Conservation (phyloP, 352 stramenopile species). For the Phytophthora fragariae region DNA sequence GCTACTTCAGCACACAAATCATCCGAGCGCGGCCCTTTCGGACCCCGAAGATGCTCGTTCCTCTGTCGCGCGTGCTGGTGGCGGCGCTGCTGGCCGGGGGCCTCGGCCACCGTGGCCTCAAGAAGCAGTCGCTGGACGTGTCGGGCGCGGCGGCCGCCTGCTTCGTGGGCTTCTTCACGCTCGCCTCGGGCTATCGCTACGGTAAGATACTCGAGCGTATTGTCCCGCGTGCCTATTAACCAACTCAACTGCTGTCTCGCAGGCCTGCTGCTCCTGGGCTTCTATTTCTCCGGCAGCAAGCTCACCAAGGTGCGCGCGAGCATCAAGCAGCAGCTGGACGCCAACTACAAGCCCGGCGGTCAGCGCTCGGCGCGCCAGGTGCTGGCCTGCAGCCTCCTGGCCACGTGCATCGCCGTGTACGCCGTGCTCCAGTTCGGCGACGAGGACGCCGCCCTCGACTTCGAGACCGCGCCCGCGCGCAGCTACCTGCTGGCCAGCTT, state of each 20-base stretch:
- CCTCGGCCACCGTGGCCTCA: conserved; percentile 61
- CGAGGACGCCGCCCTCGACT: conserved; percentile 49
- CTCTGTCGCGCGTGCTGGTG: conserved; percentile 44
- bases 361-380: conserved; percentile 80
- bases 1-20: neutral
- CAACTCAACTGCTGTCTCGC: conserved; percentile 4
- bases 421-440: conserved; percentile 51
- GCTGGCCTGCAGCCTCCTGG: conserved; percentile 80
- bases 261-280: conserved; percentile 81
- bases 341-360: conserved; percentile 82
- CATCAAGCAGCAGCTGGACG: conserved; percentile 70
- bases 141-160: conserved; percentile 70
- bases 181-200: conserved; percentile 73
- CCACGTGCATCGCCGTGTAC: conserved; percentile 71
- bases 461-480: conserved; percentile 33
- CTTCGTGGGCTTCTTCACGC: conserved; percentile 71
- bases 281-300: conserved; percentile 89
- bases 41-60: conserved; percentile 15
- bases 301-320: conserved; percentile 78
- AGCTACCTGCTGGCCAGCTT: conserved; percentile 78
- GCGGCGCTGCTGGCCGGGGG: conserved; percentile 50
- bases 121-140: conserved; percentile 71
- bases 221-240: neutral
- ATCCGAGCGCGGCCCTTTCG: no score
- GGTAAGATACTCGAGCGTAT: conserved; percentile 32